Conservation (phyloP, 164 flowering plant genomes). For the Litsea cubeba region DNA sequence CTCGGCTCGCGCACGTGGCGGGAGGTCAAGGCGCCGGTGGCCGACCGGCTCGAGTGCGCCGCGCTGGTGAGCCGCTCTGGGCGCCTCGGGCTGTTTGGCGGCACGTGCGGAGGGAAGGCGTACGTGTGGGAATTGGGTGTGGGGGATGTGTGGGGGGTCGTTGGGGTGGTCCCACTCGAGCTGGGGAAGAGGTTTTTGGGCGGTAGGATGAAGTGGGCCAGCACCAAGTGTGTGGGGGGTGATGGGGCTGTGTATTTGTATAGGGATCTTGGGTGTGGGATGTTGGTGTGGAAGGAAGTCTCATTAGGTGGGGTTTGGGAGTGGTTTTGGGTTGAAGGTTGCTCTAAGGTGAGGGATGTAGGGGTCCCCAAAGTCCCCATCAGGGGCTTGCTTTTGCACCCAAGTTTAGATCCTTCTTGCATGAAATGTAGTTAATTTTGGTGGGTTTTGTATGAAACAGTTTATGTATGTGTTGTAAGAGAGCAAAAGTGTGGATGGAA, state of each 20-base stretch:
- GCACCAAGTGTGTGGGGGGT: slow-evolving; percentile 44
- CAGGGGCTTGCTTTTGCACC: slow-evolving; percentile 41
- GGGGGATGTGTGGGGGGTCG: slow-evolving; percentile 32
- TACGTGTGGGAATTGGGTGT: slow-evolving; percentile 52
- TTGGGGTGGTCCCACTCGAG: slow-evolving; percentile 43
- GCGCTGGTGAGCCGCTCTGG: slow-evolving; percentile 21
- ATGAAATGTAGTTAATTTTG: too few relatives aligned
- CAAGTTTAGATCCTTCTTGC: not conserved
- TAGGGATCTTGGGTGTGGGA: slow-evolving; percentile 42
- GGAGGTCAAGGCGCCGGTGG: slow-evolving; percentile 52
- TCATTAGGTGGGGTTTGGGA: slow-evolving; percentile 32
- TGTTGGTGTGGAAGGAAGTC: slow-evolving; percentile 46
- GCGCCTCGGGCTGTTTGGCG: slow-evolving; percentile 44
- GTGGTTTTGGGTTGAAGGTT: slow-evolving; percentile 63
- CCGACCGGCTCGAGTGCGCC: slow-evolving; percentile 52
- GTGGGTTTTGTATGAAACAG: not conserved
- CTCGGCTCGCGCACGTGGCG: slow-evolving; percentile 35
- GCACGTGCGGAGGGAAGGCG: slow-evolving; percentile 28
- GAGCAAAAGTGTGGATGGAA: not conserved
- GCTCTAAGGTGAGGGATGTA: slow-evolving; percentile 23
- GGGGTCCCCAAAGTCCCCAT: slow-evolving; percentile 28
- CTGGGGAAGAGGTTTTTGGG: slow-evolving; percentile 35
- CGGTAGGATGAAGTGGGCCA: slow-evolving; percentile 32
- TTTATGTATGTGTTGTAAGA: not conserved
- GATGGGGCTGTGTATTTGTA: slow-evolving; percentile 46